phyloP scores from a whole-genome alignment of 2,329 filamentous ascomycete genomes.

The Colletotrichum agaves region DNA sequence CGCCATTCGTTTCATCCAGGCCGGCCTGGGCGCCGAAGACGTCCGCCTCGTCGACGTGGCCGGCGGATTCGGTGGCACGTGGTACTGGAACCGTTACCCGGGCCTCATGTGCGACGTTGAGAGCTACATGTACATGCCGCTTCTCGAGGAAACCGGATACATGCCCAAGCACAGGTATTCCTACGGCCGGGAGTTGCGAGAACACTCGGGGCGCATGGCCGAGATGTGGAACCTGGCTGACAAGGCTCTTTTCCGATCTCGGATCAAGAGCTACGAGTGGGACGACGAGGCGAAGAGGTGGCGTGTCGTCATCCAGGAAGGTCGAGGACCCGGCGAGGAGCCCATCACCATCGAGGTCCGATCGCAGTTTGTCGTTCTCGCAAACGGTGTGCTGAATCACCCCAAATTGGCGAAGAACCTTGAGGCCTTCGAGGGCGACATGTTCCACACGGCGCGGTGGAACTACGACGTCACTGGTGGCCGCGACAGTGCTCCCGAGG shows the following conservation, averaged over 20 bases:
- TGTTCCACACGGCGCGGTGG: conserved; percentile 61
- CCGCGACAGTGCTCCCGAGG: conserved; percentile 41
- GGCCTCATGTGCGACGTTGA: conserved; percentile 68
- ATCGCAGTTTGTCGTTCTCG: conserved; percentile 52
- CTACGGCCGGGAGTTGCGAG: conserved; percentile 54
- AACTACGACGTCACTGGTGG: conserved; percentile 57
- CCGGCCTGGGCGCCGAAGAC: conserved; percentile 44
- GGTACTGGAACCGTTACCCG: conserved; percentile 64
- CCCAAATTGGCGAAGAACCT: conserved; percentile 57
- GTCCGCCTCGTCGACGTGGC: conserved; percentile 55
- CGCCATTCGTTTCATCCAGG: conserved; percentile 43
- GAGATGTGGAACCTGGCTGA: conserved; percentile 53
- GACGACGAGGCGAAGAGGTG: conserved; percentile 49
- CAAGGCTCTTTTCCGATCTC: conserved; percentile 53
- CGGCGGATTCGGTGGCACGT: conserved; percentile 60
- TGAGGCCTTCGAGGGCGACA: conserved; percentile 52
- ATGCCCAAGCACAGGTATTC: conserved; percentile 64
- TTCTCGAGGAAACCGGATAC: conserved; percentile 69
- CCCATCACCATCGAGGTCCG: conserved; percentile 46
- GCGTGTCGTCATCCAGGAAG: conserved; percentile 40
- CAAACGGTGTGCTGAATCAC: conserved; percentile 51
- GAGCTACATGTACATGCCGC: conserved; percentile 67
- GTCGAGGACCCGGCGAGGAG: conserved; percentile 42
- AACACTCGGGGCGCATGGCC: conserved; percentile 55
- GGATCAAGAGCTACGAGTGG: conserved; percentile 56